phyloP scores from a whole-genome alignment of 352 stramenopile genomes.

The Globisporangium orthogonon region DNA sequence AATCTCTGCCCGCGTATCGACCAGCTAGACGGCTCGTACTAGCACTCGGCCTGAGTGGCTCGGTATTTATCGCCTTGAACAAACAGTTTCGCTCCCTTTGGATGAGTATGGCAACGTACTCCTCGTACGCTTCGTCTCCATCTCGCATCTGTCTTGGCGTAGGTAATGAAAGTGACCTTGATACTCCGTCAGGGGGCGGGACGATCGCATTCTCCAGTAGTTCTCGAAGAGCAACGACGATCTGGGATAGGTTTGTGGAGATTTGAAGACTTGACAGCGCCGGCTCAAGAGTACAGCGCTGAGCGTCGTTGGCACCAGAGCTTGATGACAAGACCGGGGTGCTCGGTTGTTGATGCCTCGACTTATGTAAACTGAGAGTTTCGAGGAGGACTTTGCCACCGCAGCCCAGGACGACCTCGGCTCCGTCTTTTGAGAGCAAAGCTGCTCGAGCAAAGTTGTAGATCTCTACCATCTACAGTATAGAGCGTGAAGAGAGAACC shows the following conservation, averaged over 20 bases:
- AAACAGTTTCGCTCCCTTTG: conserved; percentile 21
- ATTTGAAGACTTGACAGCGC: neutral
- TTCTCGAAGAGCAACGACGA: conserved; percentile 8
- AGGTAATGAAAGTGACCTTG: too few species aligned
- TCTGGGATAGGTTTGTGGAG: neutral
- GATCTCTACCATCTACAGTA: conserved; percentile 37
- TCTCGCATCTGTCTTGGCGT: conserved; percentile 3
- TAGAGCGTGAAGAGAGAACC: neutral
- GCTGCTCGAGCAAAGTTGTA: conserved; percentile 62
- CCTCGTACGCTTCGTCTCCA: conserved; percentile 28
- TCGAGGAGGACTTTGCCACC: conserved; percentile 37
- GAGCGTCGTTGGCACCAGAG: neutral
- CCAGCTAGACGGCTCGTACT: neutral
- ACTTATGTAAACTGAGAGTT: conserved; percentile 10
- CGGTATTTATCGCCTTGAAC: conserved; percentile 18
- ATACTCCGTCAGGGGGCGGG: neutral
- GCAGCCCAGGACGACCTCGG: conserved; percentile 39
- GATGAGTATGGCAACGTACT: conserved; percentile 25
- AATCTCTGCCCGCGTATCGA: neutral
- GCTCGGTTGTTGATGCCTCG: neutral
- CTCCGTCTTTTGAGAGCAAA: conserved; percentile 36
- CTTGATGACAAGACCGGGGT: too few species aligned
- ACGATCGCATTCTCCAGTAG: conserved; percentile 22
- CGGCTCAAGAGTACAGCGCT: neutral
- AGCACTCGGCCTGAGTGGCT: neutral